These are phyloP conservation scores for Diddensiella santjacobensis DNA, from an alignment of 805 yeast genomes.

Conservation along the genomic window DNA sequence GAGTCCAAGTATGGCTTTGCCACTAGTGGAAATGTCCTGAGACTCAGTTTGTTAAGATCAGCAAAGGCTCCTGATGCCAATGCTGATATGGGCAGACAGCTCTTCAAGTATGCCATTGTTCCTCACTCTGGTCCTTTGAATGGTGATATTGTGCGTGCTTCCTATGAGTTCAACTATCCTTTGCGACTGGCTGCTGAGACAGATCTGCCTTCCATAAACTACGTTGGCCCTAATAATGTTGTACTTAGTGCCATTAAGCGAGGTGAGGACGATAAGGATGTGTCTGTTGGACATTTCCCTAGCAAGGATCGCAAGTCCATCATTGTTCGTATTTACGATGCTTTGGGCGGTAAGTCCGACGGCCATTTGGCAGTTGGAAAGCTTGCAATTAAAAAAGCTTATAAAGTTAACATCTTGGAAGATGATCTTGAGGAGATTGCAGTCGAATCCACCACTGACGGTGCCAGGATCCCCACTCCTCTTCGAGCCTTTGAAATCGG, in stretches of 20 bases:
- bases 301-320: constrained; percentile 44
- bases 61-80: constrained; percentile 82
- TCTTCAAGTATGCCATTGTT: constrained; percentile 64
- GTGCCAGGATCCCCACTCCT: constrained; percentile 37
- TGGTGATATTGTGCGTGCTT: constrained; percentile 57
- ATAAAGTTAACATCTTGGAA: constrained; percentile 34
- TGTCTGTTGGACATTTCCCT: constrained; percentile 37
- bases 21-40: constrained; percentile 73
- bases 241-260: constrained; percentile 75
- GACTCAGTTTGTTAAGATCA: constrained; percentile 70
- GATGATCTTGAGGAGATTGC: constrained; percentile 21
- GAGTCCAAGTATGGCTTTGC: constrained; percentile 77
- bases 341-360: constrained; percentile 71
- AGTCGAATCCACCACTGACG: constrained; percentile 5
- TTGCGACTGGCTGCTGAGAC: constrained; percentile 16
- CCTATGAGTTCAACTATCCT: constrained; percentile 60
- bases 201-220: constrained; percentile 25
- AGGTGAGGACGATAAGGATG: constrained; percentile 70
- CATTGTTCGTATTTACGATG: constrained; percentile 73
- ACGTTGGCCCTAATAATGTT: constrained; percentile 52
- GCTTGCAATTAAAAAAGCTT: constrained; percentile 53
- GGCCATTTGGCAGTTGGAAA: constrained; percentile 46
- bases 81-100: constrained; percentile 81
- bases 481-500: constrained; percentile 79
- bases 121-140: constrained; percentile 65